Conservation (phyloP, 2,329 filamentous ascomycete species). For the Cryphonectria carpinicola region DNA sequence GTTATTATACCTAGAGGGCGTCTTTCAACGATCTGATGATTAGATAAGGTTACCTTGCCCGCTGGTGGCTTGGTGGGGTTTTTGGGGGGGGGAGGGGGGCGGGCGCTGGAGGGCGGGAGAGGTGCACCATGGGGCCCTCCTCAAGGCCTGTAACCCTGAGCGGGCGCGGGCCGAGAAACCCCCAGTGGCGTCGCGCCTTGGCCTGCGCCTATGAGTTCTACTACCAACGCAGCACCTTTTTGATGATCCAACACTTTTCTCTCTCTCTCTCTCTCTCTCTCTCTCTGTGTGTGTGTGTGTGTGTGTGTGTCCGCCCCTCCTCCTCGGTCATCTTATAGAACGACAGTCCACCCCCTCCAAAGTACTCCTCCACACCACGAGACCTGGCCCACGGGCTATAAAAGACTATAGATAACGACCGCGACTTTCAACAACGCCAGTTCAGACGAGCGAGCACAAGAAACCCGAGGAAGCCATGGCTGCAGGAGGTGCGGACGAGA, state of each 20-base stretch:
- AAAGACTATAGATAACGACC: slow-evolving; percentile 40
- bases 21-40: slow-evolving; percentile 1
- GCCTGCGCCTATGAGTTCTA: neutral
- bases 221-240: neutral
- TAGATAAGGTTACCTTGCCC: neutral
- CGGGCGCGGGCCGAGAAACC: neutral
- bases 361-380: neutral
- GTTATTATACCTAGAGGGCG: neutral
- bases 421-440: slow-evolving; percentile 47
- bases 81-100: no score
- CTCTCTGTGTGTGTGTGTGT: no score
- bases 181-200: neutral
- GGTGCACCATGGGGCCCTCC: neutral
- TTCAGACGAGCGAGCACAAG: slow-evolving; percentile 51
- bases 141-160: neutral
- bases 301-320: neutral
- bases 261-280: neutral
- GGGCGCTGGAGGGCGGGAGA: neutral
- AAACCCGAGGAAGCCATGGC: slow-evolving; percentile 41
- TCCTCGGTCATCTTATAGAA: neutral
- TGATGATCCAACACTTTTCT: neutral
- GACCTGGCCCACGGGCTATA: slow-evolving; percentile 37
- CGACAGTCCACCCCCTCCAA: neutral
- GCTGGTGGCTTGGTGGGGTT: no score
- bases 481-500: slow-evolving; percentile 43